Conservation (phyloP, 352 stramenopile genomes). For the Phytophthora idaei region DNA sequence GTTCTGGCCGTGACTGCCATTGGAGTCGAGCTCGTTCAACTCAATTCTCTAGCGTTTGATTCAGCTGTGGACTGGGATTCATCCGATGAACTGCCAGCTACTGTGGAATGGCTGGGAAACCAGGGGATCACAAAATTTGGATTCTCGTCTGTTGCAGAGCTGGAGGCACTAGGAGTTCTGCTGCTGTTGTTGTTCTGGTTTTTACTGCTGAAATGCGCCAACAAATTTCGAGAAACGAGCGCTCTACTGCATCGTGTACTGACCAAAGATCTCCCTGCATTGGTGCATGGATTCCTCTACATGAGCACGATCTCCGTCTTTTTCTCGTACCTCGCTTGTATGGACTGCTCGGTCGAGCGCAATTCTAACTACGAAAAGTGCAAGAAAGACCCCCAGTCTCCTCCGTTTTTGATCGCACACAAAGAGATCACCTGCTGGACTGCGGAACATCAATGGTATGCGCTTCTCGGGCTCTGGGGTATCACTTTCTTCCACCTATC, state of each 20-base stretch:
- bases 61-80: conserved; percentile 43
- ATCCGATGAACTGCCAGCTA: conserved; percentile 49
- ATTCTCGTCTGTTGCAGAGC: conserved; percentile 14
- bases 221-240: conserved; percentile 72
- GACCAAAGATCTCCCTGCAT: conserved; percentile 59
- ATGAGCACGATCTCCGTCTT: conserved; percentile 69
- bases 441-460: conserved; percentile 42
- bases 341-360: conserved; percentile 38
- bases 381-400: background rate
- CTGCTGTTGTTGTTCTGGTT: conserved; percentile 44
- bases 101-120: conserved; percentile 47
- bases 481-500: conserved; percentile 63
- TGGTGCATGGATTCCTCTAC: conserved; percentile 61
- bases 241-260: conserved; percentile 52
- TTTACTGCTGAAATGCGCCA: conserved; percentile 68
- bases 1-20: conserved; percentile 45
- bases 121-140: conserved; percentile 28
- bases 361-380: conserved; percentile 11
- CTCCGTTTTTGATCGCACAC: conserved; percentile 53
- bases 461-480: conserved; percentile 60
- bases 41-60: conserved; percentile 67
- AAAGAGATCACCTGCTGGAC: conserved; percentile 55
- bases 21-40: conserved; percentile 58
- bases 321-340: conserved; percentile 59
- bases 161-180: conserved; percentile 38